Evolutionary conservation across 345 rosid genomes (phyloP).

Genomic region (Syzygium aromaticum): DNA sequence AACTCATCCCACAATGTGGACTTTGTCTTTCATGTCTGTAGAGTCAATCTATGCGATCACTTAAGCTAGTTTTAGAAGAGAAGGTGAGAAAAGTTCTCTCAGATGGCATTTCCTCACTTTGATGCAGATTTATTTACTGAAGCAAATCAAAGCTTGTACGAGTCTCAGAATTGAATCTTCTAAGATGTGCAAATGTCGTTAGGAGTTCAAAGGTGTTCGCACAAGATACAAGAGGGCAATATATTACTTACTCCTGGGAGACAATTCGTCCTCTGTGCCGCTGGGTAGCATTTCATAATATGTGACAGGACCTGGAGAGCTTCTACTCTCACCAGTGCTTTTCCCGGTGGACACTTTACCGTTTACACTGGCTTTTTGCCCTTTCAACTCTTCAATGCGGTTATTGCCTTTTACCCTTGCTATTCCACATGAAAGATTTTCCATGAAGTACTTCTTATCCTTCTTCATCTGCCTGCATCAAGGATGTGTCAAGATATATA

Average conservation of each 20-base stretch:
- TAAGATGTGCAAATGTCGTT: not conserved
- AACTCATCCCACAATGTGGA: not conserved
- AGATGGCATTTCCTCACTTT: not conserved
- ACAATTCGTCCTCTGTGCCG: not conserved
- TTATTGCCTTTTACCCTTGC: slow-evolving; percentile 34
- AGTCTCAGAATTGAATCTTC: not conserved
- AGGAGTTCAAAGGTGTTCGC: not conserved
- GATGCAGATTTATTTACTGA: not conserved
- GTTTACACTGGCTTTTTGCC: slow-evolving; percentile 9
- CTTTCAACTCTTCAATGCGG: slow-evolving; percentile 27
- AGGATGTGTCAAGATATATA: not conserved
- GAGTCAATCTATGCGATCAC: not conserved
- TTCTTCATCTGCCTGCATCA: slow-evolving; percentile 47
- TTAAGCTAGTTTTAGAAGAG: not conserved
- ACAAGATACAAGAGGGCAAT: not conserved
- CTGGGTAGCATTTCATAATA: slow-evolving; percentile 60
- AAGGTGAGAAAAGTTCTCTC: not conserved
- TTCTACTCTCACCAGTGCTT: not conserved
- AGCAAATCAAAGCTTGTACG: not conserved
- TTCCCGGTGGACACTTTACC: not conserved
- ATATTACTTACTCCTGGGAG: slow-evolving; percentile 16
- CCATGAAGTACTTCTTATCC: slow-evolving; percentile 31
- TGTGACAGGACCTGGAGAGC: slow-evolving; percentile 7
- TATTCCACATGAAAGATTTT: slow-evolving; percentile 44
- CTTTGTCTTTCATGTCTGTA: not conserved